A percentile compares a stretch with the other conserved stretches of the same genome.
phyloP scores from a whole-genome alignment of 768 basidiomycete genomes.

The Agrocybe pediades region DNA sequence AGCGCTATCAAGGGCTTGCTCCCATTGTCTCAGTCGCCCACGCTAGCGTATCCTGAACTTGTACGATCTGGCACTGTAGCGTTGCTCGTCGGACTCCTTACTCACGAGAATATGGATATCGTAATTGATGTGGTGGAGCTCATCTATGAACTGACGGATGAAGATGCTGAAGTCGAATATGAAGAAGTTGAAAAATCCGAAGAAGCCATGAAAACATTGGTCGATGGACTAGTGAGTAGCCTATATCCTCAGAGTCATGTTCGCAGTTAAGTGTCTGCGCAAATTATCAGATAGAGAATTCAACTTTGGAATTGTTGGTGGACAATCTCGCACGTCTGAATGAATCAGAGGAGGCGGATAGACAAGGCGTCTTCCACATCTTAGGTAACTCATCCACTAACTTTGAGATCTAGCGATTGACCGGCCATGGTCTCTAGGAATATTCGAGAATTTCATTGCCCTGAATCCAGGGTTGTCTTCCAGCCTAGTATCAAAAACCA shows the following conservation, averaged over 20 bases:
- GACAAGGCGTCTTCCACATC: conserved; percentile 91
- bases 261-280: no score
- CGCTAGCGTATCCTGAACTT: conserved; percentile 87
- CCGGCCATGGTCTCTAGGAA: conserved; percentile 46
- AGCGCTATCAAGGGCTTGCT: conserved; percentile 81
- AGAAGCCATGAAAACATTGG: conserved; percentile 71
- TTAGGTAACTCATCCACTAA: conserved; percentile 51
- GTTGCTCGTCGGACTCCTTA: conserved; percentile 81
- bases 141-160: conserved; percentile 93
- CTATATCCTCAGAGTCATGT: no score
- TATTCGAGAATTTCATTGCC: conserved; percentile 91
- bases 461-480: conserved; percentile 79
- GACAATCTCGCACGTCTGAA: conserved; percentile 89
- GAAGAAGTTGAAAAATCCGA: conserved; percentile 59
- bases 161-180: conserved; percentile 87
- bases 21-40: conserved; percentile 85
- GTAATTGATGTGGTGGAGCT: conserved; percentile 94
- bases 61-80: conserved; percentile 72
- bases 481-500: conserved; percentile 73
- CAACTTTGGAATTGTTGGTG: conserved; percentile 85
- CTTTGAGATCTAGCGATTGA: background rate
- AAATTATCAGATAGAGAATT: conserved; percentile 85
- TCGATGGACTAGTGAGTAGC: conserved; percentile 71
- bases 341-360: conserved; percentile 87
- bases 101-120: conserved; percentile 96